phyloP scores from a whole-genome alignment of 768 basidiomycete genomes.

The Kwoniella dendrophila region DNA sequence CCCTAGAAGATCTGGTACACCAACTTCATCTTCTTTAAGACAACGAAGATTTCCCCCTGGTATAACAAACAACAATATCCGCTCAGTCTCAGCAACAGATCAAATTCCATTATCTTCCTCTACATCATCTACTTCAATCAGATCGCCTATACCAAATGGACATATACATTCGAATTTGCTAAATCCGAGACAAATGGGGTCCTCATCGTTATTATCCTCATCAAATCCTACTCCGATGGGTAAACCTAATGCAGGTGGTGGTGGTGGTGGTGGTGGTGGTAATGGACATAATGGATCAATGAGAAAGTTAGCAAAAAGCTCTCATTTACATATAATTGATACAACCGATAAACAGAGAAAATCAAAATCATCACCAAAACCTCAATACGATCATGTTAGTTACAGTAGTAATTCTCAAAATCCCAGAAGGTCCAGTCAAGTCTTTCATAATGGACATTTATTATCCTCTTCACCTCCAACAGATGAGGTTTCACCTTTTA shows the following conservation, averaged over 20 bases:
- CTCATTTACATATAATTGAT: conserved; percentile 53
- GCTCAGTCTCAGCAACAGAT: conserved; percentile 27
- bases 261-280: no score
- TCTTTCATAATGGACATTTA: neutral
- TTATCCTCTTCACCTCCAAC: neutral
- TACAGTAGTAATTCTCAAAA: neutral
- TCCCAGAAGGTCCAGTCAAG: neutral
- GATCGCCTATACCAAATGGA: neutral
- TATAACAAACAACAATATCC: conserved; percentile 10
- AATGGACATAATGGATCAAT: conserved; percentile 1
- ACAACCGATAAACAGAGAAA: conserved; percentile 7
- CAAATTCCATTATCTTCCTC: conserved; percentile 1
- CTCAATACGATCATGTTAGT: neutral
- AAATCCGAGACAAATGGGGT: conserved; percentile 15
- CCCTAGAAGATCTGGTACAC: conserved; percentile 18
- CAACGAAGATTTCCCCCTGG: conserved; percentile 20
- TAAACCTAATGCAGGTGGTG: no score
- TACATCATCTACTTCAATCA: neutral
- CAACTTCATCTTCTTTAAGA: conserved; percentile 15
- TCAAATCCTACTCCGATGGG: no score
- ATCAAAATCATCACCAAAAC: neutral
- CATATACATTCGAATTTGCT: neutral
- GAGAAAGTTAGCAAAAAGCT: conserved; percentile 38
- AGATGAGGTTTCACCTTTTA: conserved; percentile 10
- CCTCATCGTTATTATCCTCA: no score